phyloP scores from a whole-genome alignment of 2,329 filamentous ascomycete genomes.

The Aspergillus tanneri region DNA sequence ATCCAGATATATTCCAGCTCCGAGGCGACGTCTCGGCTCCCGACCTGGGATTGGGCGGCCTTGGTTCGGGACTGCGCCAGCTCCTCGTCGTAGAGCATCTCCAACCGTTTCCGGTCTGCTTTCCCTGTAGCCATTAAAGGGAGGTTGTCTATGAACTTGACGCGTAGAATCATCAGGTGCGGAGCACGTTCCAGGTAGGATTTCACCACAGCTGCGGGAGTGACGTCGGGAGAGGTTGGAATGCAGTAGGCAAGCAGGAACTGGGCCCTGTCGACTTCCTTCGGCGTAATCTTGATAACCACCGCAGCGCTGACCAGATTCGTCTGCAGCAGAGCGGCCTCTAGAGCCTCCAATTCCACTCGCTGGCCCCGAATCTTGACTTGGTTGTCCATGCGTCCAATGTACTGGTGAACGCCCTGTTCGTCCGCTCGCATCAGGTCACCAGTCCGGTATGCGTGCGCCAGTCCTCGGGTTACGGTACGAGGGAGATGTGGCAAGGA shows the following conservation, averaged over 20 bases:
- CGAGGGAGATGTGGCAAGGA: conserved; percentile 61
- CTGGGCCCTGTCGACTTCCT: not conserved
- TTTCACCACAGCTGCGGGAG: no score
- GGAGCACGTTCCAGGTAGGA: no score
- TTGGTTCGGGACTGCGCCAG: no score
- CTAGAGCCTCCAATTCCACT: conserved; percentile 85
- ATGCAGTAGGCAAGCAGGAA: conserved; percentile 22
- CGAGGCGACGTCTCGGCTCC: no score
- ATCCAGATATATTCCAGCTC: no score
- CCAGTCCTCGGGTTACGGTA: conserved; percentile 56
- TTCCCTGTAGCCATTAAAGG: no score
- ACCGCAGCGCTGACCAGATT: not conserved
- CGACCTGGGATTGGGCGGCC: no score
- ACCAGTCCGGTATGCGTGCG: conserved; percentile 76
- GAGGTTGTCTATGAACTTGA: conserved; percentile 64
- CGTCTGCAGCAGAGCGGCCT: conserved; percentile 54
- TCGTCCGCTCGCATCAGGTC: conserved; percentile 68
- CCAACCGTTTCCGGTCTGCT: no score
- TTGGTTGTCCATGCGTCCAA: conserved; percentile 74
- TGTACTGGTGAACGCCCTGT: conserved; percentile 65
- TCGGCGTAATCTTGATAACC: not conserved
- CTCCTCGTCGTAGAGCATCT: no score
- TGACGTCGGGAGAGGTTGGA: conserved; percentile 34
- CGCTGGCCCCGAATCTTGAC: conserved; percentile 90
- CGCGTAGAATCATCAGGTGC: conserved; percentile 61